Percentiles rank a stretch among this genome's conserved stretches.
These are phyloP conservation scores for Tolypocladium pustulatum DNA, from an alignment of 2,329 filamentous ascomycete species.

Conservation along the genomic window DNA sequence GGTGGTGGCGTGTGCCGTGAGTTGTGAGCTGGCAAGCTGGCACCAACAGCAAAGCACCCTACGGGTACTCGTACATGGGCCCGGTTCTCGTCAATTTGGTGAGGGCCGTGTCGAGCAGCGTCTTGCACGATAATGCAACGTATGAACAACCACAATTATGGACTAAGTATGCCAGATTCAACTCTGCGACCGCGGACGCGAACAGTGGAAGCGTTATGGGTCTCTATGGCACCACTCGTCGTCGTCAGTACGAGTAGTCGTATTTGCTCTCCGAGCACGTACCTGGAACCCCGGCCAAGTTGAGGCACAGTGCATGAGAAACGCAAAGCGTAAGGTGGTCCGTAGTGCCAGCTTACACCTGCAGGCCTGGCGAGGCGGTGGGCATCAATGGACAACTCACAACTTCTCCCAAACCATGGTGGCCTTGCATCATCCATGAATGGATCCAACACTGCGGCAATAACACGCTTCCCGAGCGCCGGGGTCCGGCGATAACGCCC, in stretches of 20 bases:
- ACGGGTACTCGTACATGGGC: neutral
- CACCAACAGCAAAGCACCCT: neutral
- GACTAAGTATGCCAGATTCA: too few relatives aligned
- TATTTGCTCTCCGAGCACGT: neutral
- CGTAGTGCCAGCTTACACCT: neutral
- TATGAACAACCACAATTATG: neutral
- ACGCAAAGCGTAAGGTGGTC: neutral
- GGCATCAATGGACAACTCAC: neutral
- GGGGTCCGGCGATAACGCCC: too few relatives aligned
- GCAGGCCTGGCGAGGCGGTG: neutral
- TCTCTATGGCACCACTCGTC: neutral
- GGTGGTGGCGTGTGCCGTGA: constrained; percentile 5
- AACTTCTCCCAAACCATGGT: neutral
- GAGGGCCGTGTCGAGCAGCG: neutral
- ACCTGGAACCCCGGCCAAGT: neutral
- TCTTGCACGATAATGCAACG: neutral
- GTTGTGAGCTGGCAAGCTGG: constrained; percentile 4
- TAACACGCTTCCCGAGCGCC: neutral
- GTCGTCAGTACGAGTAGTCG: neutral
- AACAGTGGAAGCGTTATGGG: neutral
- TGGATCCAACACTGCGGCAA: neutral
- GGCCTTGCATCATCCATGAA: neutral
- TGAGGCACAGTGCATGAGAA: neutral
- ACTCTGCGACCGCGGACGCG: neutral
- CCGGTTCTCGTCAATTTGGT: neutral